These are phyloP conservation scores for Parasarocladium wereldwijsianum DNA, from an alignment of 2,329 filamentous ascomycete genomes.

Conservation along the genomic window DNA sequence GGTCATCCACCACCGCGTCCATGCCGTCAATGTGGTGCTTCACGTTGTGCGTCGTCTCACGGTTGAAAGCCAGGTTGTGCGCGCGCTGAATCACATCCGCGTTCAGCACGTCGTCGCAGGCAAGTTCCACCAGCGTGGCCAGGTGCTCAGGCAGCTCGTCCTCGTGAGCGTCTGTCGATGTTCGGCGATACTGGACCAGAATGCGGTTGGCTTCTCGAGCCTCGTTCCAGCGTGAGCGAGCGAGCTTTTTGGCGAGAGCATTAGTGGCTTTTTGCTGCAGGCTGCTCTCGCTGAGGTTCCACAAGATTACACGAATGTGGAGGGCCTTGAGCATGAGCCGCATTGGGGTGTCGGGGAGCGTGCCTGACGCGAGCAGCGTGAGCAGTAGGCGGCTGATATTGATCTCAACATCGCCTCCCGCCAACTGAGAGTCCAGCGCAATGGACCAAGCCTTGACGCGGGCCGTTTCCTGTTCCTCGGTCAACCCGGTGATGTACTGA, in stretches of 20 bases:
- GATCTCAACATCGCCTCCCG: conserved; percentile 78
- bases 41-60: conserved; percentile 54
- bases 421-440: conserved; percentile 81
- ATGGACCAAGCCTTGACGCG: conserved; percentile 88
- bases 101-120: conserved; percentile 70
- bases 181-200: conserved; percentile 24
- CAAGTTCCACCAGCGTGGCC: conserved; percentile 57
- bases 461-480: conserved; percentile 71
- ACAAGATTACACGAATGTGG: conserved; percentile 79
- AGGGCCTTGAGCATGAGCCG: conserved; percentile 84
- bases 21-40: conserved; percentile 53
- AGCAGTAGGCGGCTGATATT: conserved; percentile 75
- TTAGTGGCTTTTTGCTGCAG: conserved; percentile 48
- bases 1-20: conserved; percentile 73
- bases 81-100: conserved; percentile 68
- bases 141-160: conserved; percentile 61
- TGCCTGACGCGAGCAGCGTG: conserved; percentile 77
- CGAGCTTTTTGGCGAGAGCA: conserved; percentile 56
- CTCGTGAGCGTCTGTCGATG: conserved; percentile 30
- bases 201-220: conserved; percentile 51
- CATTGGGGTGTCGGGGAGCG: conserved; percentile 67
- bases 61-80: conserved; percentile 82
- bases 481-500: conserved; percentile 64
- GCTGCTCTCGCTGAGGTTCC: conserved; percentile 42
- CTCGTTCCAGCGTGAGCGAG: conserved; percentile 66